These are phyloP conservation scores for Phaffomyces opuntiae DNA, from an alignment of 805 yeast genomes.

Conservation along the genomic window DNA sequence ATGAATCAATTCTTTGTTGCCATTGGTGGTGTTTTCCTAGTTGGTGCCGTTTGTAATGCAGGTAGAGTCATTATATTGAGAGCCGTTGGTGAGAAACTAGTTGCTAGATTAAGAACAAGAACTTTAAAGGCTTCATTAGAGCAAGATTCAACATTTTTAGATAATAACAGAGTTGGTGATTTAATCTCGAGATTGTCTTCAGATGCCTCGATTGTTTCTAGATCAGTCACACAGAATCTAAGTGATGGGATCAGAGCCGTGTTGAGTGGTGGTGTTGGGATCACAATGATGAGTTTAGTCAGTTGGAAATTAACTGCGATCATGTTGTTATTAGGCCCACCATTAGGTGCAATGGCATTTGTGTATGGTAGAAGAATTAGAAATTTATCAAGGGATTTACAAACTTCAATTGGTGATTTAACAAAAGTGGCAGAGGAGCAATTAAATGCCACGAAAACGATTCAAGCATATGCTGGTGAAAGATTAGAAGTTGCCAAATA, in stretches of 20 bases:
- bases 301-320: slow-evolving; percentile 77
- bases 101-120: slow-evolving; percentile 74
- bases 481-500: slow-evolving; percentile 67
- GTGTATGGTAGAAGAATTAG: slow-evolving; percentile 79
- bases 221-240: slow-evolving; percentile 79
- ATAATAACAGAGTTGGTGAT: slow-evolving; percentile 86
- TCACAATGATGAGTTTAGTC: slow-evolving; percentile 86
- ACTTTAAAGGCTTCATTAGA: slow-evolving; percentile 69
- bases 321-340: slow-evolving; percentile 78
- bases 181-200: slow-evolving; percentile 80
- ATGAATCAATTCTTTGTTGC: slow-evolving; percentile 57
- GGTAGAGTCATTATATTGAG: slow-evolving; percentile 73
- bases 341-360: slow-evolving; percentile 69
- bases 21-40: slow-evolving; percentile 52
- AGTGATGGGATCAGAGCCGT: slow-evolving; percentile 87
- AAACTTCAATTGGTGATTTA: slow-evolving; percentile 75
- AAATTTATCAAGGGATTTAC: slow-evolving; percentile 65
- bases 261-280: slow-evolving; percentile 78
- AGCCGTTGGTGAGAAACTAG: slow-evolving; percentile 79
- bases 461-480: slow-evolving; percentile 89
- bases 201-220: slow-evolving; percentile 83
- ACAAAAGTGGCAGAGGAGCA: slow-evolving; percentile 93
- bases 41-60: slow-evolving; percentile 75
- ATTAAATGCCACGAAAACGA: slow-evolving; percentile 74
- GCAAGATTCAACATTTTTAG: slow-evolving; percentile 88